Conservation (phyloP, 148 eudicot genomes). For the Talinum fruticosum region DNA sequence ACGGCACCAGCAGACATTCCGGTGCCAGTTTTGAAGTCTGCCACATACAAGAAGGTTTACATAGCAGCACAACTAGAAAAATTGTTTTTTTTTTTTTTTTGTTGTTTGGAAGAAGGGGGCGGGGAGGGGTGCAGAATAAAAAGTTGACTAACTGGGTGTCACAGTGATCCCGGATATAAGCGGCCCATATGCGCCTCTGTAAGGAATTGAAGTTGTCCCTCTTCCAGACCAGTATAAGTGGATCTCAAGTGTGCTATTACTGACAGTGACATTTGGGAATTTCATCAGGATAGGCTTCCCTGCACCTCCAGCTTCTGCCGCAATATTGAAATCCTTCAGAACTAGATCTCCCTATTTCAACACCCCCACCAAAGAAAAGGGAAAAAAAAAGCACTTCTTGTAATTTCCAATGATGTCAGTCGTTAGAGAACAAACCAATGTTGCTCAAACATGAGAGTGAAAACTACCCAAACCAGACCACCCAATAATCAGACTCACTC, state of each 20-base stretch:
- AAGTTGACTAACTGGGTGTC: conserved; percentile 64
- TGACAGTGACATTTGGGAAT: conserved; percentile 41
- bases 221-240: conserved; percentile 81
- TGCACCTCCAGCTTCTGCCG: conserved; percentile 56
- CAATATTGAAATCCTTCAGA: conserved; percentile 61
- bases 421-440: no score
- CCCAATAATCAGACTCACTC: no score
- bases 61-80: neutral
- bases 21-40: conserved; percentile 47
- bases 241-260: conserved; percentile 66
- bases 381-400: neutral
- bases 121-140: neutral
- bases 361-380: neutral
- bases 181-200: conserved; percentile 77
- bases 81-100: neutral
- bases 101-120: neutral
- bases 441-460: no score
- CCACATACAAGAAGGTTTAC: conserved; percentile 13
- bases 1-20: conserved; percentile 66
- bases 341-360: conserved; percentile 45
- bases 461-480: no score
- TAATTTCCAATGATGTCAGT: neutral
- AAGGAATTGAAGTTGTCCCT: conserved; percentile 77
- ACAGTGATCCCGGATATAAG: conserved; percentile 84
- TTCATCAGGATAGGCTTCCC: conserved; percentile 43